Base-by-base conservation (phyloP, 2,329 filamentous ascomycete species). In the Trichoderma sp. region DNA sequence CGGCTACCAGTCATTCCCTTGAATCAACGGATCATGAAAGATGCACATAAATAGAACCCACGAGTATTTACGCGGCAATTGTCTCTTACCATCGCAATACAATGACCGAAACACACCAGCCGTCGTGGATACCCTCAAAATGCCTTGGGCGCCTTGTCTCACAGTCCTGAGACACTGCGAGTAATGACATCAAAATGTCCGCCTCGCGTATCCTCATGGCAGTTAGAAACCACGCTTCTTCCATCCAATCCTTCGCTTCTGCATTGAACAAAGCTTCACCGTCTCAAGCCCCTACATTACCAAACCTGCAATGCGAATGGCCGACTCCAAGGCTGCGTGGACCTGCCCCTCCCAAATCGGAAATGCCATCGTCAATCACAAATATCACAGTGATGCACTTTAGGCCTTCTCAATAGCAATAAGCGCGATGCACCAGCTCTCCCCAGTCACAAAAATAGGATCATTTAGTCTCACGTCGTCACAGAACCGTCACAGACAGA, bases 371-470 rank as follows among this genome's bases (percentile, higher is more conserved):
- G 27, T 9, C 27, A 12, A 27, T 63, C 72, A 50, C 64, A 21
- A 73, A 65, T 53, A 73, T 73, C 71, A 72, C 59, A 53, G 45
- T 53, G 45, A 53, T 53, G 45, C 45, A 21, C 66, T 24, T 21
- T 35, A 27, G 45, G 64, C 67, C 74, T 66, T 69, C 64, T 59
- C 33, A 67, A 67, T 67, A 33, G 50, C 63, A 27, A 41, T 69
- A 75, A 68, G 72, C 72, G 72, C 72, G 72, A 69, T 63, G 38
- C 72, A 53, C 65, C 38, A 27, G 27, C 16, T 27, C 71, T 33
- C 33, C 59, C 62, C n/a, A 24, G 24, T 68, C 64, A 69, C 64
- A 75, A 68, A 75, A 75, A 69, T 68, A 75, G 64, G 33, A 21
- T 56, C 59, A 33, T 31, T 16, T 72, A 72, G 69, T 53, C 59